Evolutionary conservation across 495 filamentous ascomycete genomes (phyloP).

Genomic region (Aspergillus conjunctus): DNA sequence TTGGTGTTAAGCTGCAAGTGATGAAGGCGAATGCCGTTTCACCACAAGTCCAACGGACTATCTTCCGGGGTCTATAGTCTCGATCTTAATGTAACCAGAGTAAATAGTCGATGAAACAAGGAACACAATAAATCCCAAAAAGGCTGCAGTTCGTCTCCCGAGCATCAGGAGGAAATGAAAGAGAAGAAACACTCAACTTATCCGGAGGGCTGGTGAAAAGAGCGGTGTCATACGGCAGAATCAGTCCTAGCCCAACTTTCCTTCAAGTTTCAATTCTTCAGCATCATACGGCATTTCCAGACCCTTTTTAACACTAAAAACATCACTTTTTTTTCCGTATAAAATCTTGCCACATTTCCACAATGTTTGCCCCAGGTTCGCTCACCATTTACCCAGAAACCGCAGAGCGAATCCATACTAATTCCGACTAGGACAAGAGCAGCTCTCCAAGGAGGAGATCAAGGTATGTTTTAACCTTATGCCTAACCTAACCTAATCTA

Average conservation of each 20-base stretch:
- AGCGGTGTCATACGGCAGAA: conserved; percentile 16
- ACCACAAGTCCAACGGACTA: no score
- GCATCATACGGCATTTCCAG: background rate
- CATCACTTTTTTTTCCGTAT: background rate
- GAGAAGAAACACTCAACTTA: conserved; percentile 2
- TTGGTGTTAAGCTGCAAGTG: background rate
- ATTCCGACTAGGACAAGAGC: conserved; percentile 41
- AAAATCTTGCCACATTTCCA: conserved; percentile 21
- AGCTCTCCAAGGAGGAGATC: conserved; percentile 51
- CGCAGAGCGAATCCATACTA: background rate
- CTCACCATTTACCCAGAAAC: background rate
- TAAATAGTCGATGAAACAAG: no score
- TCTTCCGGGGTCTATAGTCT: no score
- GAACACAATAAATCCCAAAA: no score
- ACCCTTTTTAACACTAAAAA: background rate
- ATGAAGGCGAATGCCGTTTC: no score
- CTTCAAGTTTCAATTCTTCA: no score
- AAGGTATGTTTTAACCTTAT: conserved; percentile 33
- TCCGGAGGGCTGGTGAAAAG: conserved; percentile 10
- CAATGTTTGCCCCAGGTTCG: conserved; percentile 51
- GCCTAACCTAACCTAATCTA: background rate
- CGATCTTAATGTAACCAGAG: no score
- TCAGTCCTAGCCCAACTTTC: background rate
- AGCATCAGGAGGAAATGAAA: background rate
- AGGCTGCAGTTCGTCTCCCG: no score